Percentiles rank a stretch among this genome's conserved stretches.
Conservation (phyloP, 352 stramenopile genomes). For the Thalassiosira hispida region DNA sequence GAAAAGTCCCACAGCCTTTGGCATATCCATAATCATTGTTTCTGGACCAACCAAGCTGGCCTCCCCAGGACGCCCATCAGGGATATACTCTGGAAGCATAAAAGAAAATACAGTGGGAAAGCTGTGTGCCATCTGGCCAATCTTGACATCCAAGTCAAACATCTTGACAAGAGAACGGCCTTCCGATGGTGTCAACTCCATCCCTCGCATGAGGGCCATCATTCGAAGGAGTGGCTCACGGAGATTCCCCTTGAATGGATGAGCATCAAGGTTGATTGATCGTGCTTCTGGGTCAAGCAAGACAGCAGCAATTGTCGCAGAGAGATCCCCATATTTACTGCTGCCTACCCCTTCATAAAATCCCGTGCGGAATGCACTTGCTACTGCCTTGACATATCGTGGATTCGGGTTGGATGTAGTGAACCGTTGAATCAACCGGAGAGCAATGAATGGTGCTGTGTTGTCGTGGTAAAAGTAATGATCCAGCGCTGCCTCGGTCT, state of each 20-base stretch:
- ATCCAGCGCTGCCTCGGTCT: slow-evolving; percentile 79
- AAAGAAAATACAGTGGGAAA: slow-evolving; percentile 79
- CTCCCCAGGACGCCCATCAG: slow-evolving; percentile 27
- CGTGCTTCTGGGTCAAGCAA: slow-evolving; percentile 74
- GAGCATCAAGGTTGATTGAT: slow-evolving; percentile 58
- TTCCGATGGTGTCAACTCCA: slow-evolving; percentile 55
- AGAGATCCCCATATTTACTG: slow-evolving; percentile 77
- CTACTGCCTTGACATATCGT: slow-evolving; percentile 70
- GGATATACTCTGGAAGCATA: slow-evolving; percentile 72
- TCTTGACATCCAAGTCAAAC: slow-evolving; percentile 2
- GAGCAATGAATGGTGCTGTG: slow-evolving; percentile 77
- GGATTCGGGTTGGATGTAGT: slow-evolving; percentile 74
- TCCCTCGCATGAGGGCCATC: slow-evolving; percentile 56
- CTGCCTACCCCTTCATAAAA: slow-evolving; percentile 48
- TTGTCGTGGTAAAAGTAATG: slow-evolving; percentile 80
- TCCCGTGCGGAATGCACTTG: slow-evolving; percentile 66
- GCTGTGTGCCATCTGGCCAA: slow-evolving; percentile 58
- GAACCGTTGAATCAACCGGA: slow-evolving; percentile 78
- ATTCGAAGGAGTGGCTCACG: slow-evolving; percentile 68
- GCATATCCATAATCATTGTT: slow-evolving; percentile 66
- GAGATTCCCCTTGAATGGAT: slow-evolving; percentile 66
- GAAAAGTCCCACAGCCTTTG: slow-evolving; percentile 56
- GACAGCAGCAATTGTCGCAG: slow-evolving; percentile 73
- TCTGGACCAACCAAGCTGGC: slow-evolving; percentile 57
- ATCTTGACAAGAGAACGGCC: slow-evolving; percentile 25